Percentiles rank a stretch among this genome's conserved stretches.
These are phyloP conservation scores for Aspergillus awamori DNA, from an alignment of 2,329 filamentous ascomycete genomes.

Conservation along the genomic window DNA sequence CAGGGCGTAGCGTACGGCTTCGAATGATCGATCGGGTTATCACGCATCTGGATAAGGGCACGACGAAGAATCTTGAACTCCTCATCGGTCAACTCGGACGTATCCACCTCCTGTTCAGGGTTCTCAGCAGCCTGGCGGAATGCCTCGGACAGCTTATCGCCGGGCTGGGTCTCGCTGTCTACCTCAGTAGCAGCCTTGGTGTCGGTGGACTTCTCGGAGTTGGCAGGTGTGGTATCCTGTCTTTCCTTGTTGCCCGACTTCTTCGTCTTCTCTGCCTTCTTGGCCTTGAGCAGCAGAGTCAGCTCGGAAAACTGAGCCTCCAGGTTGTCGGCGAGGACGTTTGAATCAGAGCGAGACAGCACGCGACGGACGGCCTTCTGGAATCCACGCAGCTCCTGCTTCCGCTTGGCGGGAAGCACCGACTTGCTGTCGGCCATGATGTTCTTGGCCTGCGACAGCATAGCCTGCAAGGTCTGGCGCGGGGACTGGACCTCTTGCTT, in stretches of 20 bases:
- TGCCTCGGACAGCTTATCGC: constrained; percentile 37
- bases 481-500: constrained; percentile 41
- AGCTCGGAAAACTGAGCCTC: constrained; percentile 59
- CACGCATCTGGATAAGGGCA: constrained; percentile 66
- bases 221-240: constrained; percentile 11
- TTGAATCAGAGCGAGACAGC: constrained; percentile 57
- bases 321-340: constrained; percentile 51
- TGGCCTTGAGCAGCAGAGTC: constrained; percentile 52
- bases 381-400: constrained; percentile 75
- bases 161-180: constrained; percentile 20
- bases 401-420: constrained; percentile 67
- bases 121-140: constrained; percentile 36
- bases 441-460: constrained; percentile 62
- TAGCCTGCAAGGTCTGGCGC: constrained; percentile 54
- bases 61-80: constrained; percentile 51
- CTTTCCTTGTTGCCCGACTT: not conserved
- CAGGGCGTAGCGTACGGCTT: constrained; percentile 94
- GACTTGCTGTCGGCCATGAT: constrained; percentile 59
- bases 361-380: constrained; percentile 65
- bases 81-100: constrained; percentile 52
- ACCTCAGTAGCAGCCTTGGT: not conserved
- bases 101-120: constrained; percentile 39
- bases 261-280: constrained; percentile 31
- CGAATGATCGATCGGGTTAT: constrained; percentile 73
- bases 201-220: constrained; percentile 17